Evolutionary conservation across 495 filamentous ascomycete species (phyloP).

Genomic region (Aspergillus saccharolyticus): DNA sequence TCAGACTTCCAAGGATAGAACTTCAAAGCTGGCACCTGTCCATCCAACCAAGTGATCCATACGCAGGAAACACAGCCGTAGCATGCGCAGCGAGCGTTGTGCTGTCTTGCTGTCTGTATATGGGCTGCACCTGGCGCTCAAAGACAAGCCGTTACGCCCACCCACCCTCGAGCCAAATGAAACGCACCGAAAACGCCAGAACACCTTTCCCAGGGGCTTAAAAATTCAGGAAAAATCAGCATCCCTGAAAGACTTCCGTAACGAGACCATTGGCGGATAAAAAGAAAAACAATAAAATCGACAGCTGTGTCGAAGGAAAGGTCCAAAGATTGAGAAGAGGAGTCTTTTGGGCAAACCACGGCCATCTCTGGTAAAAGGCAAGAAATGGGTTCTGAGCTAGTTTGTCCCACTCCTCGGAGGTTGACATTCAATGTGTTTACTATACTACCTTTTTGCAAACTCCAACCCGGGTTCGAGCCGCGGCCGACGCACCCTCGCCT

Average conservation of each 20-base stretch:
- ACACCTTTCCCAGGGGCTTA: background rate
- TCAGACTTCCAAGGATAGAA: too few species aligned
- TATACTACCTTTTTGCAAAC: constrained; percentile 1
- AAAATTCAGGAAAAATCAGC: constrained; percentile 1
- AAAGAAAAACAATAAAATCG: constrained; percentile 31
- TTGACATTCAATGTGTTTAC: background rate
- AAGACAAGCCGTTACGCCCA: background rate
- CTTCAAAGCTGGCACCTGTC: too few species aligned
- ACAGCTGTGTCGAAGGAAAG: constrained; percentile 34
- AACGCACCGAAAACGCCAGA: background rate
- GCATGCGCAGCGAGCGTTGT: too few species aligned
- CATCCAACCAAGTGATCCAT: too few species aligned
- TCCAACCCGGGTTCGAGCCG: constrained; percentile 25
- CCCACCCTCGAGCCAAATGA: background rate
- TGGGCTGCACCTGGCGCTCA: too few species aligned
- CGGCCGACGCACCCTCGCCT: constrained; percentile 1
- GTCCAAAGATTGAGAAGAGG: constrained; percentile 61
- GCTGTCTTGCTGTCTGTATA: too few species aligned
- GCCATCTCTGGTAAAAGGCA: constrained; percentile 69
- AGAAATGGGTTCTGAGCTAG: constrained; percentile 60
- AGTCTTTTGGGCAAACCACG: constrained; percentile 56
- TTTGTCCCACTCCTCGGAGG: constrained; percentile 45
- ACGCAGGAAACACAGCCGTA: too few species aligned
- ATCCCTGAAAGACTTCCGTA: background rate
- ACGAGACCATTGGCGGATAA: constrained; percentile 4